Percentiles rank a stretch among this genome's conserved stretches.
phyloP scores from a whole-genome alignment of 1,284 basidiomycete genomes.

The Blastosporella zonata region DNA sequence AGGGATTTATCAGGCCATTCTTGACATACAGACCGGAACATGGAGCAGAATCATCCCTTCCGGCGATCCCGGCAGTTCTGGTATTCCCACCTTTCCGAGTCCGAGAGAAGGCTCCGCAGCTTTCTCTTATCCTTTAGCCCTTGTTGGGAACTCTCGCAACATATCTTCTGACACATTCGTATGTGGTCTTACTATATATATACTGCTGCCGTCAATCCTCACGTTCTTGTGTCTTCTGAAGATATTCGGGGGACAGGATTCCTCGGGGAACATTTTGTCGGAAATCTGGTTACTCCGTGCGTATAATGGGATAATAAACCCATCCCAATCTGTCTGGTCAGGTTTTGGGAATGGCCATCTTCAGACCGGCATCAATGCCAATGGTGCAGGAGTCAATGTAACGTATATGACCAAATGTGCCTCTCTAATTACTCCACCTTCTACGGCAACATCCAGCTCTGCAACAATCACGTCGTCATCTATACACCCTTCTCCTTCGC shows the following conservation, averaged over 20 bases:
- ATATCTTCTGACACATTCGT: constrained; percentile 68
- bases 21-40: constrained; percentile 58
- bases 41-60: constrained; percentile 75
- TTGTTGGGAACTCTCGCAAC: constrained; percentile 53
- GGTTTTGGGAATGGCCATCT: constrained; percentile 62
- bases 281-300: constrained; percentile 77
- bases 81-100: constrained; percentile 48
- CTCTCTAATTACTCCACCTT: constrained; percentile 29
- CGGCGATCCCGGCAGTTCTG: constrained; percentile 60
- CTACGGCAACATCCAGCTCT: constrained; percentile 22
- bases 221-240: constrained; percentile 17
- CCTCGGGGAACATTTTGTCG: constrained; percentile 59
- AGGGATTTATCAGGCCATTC: constrained; percentile 44
- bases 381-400: constrained; percentile 63
- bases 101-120: constrained; percentile 71
- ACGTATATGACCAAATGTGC: constrained; percentile 62
- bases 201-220: background rate
- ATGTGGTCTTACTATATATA: constrained; percentile 18
- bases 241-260: constrained; percentile 73
- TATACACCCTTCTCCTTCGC: constrained; percentile 21
- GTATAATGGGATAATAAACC: constrained; percentile 55
- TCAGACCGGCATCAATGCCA: constrained; percentile 56
- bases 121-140: constrained; percentile 47
- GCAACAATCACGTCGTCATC: too few relatives aligned
- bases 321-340: constrained; percentile 55